These are phyloP conservation scores for Thielaviopsis musarum DNA, from an alignment of 2,329 filamentous ascomycete species.

Conservation along the genomic window DNA sequence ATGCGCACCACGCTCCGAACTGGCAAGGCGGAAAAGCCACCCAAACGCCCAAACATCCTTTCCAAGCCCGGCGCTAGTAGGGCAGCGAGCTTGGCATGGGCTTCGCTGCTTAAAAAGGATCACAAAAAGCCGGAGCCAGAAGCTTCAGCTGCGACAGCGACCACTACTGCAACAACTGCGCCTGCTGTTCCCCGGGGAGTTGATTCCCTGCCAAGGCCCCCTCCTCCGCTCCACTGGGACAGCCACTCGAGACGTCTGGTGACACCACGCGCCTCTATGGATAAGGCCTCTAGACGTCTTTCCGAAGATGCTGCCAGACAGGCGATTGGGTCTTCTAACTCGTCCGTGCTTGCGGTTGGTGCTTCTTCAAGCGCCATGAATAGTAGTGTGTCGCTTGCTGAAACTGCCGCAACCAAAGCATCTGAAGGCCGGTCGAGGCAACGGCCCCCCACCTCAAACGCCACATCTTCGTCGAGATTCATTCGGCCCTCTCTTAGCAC, in stretches of 20 bases:
- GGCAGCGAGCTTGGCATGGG: slow-evolving; percentile 47
- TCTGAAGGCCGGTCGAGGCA: slow-evolving; percentile 1
- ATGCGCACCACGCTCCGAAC: slow-evolving; percentile 46
- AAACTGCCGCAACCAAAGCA: background rate
- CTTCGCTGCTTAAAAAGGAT: slow-evolving; percentile 18
- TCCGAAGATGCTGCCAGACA: slow-evolving; percentile 19
- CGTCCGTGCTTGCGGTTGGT: slow-evolving; percentile 35
- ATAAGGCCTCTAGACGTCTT: slow-evolving; percentile 12
- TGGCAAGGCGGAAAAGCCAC: slow-evolving; percentile 27
- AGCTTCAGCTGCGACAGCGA: slow-evolving; percentile 13
- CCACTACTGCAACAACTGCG: slow-evolving; percentile 13
- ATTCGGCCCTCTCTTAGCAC: background rate
- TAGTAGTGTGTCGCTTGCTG: slow-evolving; percentile 12
- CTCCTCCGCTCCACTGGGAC: slow-evolving; percentile 32
- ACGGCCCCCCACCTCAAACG: slow-evolving; percentile 6
- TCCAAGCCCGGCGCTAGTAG: slow-evolving; percentile 33
- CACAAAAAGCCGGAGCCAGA: slow-evolving; percentile 16
- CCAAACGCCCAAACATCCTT: slow-evolving; percentile 22
- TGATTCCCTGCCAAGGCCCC: slow-evolving; percentile 2
- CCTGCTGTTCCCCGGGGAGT: slow-evolving; percentile 17
- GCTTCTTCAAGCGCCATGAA: slow-evolving; percentile 39
- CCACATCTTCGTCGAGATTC: slow-evolving; percentile 10
- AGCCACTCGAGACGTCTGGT: slow-evolving; percentile 37
- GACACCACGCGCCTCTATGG: slow-evolving; percentile 12
- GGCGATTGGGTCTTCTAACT: slow-evolving; percentile 25